Conservation (phyloP, 2,329 filamentous ascomycete genomes). For the Coniochaeta hoffmannii region DNA sequence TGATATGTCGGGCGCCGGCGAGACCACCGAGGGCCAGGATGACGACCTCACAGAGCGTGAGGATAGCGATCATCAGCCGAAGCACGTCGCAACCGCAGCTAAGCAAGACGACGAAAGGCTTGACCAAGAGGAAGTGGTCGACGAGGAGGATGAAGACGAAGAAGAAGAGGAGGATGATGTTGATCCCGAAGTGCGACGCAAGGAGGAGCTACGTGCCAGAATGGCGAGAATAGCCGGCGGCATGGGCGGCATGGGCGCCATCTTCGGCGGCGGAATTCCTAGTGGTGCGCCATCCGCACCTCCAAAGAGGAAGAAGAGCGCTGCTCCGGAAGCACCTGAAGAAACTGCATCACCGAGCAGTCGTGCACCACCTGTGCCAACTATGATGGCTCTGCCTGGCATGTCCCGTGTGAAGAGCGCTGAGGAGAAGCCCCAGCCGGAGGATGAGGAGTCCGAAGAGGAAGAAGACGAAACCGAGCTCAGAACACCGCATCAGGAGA, state of each 20-base stretch:
- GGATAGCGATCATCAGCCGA: conserved; percentile 59
- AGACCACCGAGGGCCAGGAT: conserved; percentile 53
- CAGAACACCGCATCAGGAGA: conserved; percentile 23
- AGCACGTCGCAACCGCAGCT: conserved; percentile 21
- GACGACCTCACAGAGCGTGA: conserved; percentile 63
- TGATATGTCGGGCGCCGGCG: conserved; percentile 57
- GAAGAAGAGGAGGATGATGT: conserved; percentile 79
- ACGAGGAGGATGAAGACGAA: conserved; percentile 51
- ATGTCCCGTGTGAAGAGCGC: conserved; percentile 53
- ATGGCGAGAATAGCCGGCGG: conserved; percentile 99
- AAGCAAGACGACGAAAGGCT: conserved; percentile 34
- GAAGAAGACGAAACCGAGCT: conserved; percentile 23
- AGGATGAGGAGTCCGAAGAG: conserved; percentile 36
- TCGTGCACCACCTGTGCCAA: conserved; percentile 47
- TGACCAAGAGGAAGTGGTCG: conserved; percentile 29
- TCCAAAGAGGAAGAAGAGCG: conserved; percentile 50
- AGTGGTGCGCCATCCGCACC: conserved; percentile 41
- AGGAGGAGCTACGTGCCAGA: conserved; percentile 81
- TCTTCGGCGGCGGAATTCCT: conserved; percentile 43
- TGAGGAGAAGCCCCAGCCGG: conserved; percentile 33
- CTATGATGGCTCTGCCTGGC: conserved; percentile 62
- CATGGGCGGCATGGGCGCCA: conserved; percentile 55
- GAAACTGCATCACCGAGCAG: conserved; percentile 34
- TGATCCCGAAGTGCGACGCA: conserved; percentile 78
- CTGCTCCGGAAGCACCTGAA: conserved; percentile 33